Percentiles rank a stretch among this genome's conserved stretches.
phyloP scores from a whole-genome alignment of 1,284 basidiomycete genomes.

The Ceratobasidium sp. region DNA sequence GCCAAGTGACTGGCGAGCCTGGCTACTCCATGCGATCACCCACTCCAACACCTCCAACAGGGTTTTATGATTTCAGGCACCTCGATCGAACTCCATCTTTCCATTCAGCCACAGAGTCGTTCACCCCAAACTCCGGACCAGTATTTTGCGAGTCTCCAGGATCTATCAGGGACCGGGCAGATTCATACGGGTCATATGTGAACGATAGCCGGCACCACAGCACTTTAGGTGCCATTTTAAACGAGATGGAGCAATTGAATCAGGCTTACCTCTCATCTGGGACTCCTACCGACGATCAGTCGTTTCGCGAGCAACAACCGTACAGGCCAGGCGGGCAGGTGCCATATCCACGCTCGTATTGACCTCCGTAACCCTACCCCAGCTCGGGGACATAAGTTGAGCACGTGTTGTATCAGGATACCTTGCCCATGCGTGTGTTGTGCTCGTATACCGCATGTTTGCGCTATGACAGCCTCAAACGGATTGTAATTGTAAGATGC shows the following conservation, averaged over 20 bases:
- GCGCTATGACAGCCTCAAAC: constrained; percentile 6
- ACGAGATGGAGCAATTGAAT: not conserved
- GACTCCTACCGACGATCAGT: not conserved
- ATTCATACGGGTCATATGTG: not conserved
- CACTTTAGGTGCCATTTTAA: not conserved
- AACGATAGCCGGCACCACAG: not conserved
- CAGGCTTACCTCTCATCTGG: not conserved
- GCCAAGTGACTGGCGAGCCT: too few relatives aligned
- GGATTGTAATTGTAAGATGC: not conserved
- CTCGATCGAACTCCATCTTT: not conserved
- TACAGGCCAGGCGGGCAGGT: not conserved
- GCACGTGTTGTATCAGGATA: not conserved
- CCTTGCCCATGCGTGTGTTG: not conserved
- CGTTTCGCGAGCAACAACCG: not conserved
- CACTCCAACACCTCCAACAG: not conserved
- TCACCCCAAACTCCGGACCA: not conserved
- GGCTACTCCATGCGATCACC: not conserved
- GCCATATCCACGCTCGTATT: not conserved
- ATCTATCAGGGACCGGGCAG: not conserved
- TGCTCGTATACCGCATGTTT: constrained; percentile 5
- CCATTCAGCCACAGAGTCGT: not conserved
- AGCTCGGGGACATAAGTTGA: not conserved
- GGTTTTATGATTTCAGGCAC: constrained; percentile 13
- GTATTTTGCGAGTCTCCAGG: constrained; percentile 13
- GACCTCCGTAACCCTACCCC: not conserved